Conservation (phyloP, 495 filamentous ascomycete genomes). For the Aspergillus haitiensis region DNA sequence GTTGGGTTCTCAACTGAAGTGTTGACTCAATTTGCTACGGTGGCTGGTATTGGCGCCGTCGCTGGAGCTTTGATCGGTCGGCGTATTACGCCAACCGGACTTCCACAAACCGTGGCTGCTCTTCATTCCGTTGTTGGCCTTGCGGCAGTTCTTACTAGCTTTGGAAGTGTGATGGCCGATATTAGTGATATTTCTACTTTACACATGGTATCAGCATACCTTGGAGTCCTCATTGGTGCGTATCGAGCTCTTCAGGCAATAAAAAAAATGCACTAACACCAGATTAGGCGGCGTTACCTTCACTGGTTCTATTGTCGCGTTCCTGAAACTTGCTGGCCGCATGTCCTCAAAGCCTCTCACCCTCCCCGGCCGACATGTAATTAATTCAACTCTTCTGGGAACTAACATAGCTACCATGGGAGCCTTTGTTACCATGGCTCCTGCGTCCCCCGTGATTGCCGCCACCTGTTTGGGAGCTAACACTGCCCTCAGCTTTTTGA, state of each 20-base stretch:
- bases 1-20: slow-evolving; percentile 75
- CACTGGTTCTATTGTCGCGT: slow-evolving; percentile 79
- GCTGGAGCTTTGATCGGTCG: slow-evolving; percentile 70
- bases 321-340: slow-evolving; percentile 72
- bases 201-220: slow-evolving; percentile 75
- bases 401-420: slow-evolving; percentile 77
- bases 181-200: slow-evolving; percentile 65
- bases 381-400: slow-evolving; percentile 69
- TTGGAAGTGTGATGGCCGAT: slow-evolving; percentile 74
- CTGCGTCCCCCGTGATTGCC: slow-evolving; percentile 69
- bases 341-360: slow-evolving; percentile 73
- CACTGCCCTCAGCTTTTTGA: slow-evolving; percentile 71
- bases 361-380: slow-evolving; percentile 65
- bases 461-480: slow-evolving; percentile 71
- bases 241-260: background rate
- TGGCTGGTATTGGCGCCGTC: slow-evolving; percentile 67
- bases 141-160: slow-evolving; percentile 77
- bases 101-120: slow-evolving; percentile 79
- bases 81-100: slow-evolving; percentile 74
- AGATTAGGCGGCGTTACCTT: slow-evolving; percentile 70
- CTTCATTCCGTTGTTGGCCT: slow-evolving; percentile 81
- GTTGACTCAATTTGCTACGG: slow-evolving; percentile 66
- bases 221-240: slow-evolving; percentile 71
- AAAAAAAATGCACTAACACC: slow-evolving; percentile 4
- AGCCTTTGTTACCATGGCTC: slow-evolving; percentile 72